phyloP scores from a whole-genome alignment of 192 early-diverging fungal species.

The Entophlyctis luteolus region DNA sequence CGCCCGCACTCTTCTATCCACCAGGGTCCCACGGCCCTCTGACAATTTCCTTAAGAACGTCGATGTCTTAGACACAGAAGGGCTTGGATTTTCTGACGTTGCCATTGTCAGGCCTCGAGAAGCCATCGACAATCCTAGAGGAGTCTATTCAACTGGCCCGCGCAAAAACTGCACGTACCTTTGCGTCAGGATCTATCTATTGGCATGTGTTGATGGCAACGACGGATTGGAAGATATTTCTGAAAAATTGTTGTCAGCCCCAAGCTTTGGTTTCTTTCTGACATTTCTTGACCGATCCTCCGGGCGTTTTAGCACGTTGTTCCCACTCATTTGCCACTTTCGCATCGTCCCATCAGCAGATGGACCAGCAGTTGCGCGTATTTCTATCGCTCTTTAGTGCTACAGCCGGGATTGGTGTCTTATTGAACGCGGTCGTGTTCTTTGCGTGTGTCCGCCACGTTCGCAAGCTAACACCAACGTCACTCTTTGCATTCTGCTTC shows the following conservation, averaged over 20 bases:
- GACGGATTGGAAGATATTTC: too few relatives aligned
- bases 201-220: too few relatives aligned
- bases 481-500: neutral
- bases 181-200: too few relatives aligned
- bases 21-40: neutral
- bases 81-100: constrained; percentile 99
- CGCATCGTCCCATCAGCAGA: too few relatives aligned
- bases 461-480: neutral
- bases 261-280: neutral
- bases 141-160: constrained; percentile 96
- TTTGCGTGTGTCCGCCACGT: neutral
- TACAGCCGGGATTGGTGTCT: too few relatives aligned
- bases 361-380: too few relatives aligned
- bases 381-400: too few relatives aligned
- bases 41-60: constrained; percentile 65
- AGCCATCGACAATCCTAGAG: constrained; percentile 97
- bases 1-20: neutral
- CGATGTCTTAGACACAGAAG: constrained; percentile 96
- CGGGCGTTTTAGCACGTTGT: too few relatives aligned
- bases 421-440: too few relatives aligned
- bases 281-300: too few relatives aligned
- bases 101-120: constrained; percentile 97
- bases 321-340: too few relatives aligned
- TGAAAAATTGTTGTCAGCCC: neutral
- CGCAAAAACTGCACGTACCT: too few relatives aligned